phyloP scores from a whole-genome alignment of 345 rosid genomes.

The Lumnitzera racemosa region DNA sequence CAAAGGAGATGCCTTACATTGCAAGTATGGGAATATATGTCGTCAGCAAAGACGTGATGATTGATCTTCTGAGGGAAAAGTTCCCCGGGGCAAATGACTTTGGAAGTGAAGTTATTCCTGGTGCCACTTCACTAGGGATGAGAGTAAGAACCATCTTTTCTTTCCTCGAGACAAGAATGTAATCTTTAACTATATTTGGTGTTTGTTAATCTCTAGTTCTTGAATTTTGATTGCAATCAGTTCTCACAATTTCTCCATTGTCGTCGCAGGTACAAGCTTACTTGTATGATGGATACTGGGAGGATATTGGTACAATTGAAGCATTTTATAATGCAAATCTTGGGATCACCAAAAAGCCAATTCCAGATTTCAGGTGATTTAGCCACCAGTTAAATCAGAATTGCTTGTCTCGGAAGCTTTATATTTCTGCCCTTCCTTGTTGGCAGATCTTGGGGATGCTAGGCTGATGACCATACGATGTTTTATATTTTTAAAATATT shows the following conservation, averaged over 20 bases:
- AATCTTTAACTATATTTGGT: too few relatives aligned
- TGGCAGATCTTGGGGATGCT: too few relatives aligned
- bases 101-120: constrained; percentile 98
- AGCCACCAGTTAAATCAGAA: too few relatives aligned
- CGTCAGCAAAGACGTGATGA: constrained; percentile 85
- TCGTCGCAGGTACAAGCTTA: constrained; percentile 82
- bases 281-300: constrained; percentile 96
- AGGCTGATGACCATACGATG: too few relatives aligned
- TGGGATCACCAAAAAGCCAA: constrained; percentile 88
- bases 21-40: constrained; percentile 99
- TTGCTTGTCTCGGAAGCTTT: too few relatives aligned
- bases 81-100: constrained; percentile 99
- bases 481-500: neutral
- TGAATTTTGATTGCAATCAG: neutral
- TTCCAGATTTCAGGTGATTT: constrained; percentile 83
- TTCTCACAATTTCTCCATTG: constrained; percentile 3
- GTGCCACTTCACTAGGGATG: constrained; percentile 84
- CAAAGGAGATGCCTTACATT: constrained; percentile 89
- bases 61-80: constrained; percentile 73
- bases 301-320: constrained; percentile 95
- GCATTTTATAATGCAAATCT: constrained; percentile 94
- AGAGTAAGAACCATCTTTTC: constrained; percentile 41
- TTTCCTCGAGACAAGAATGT: neutral
- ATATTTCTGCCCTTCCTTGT: too few relatives aligned
- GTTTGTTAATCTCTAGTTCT: neutral